These are phyloP conservation scores for Trifolium fragiferum DNA, from an alignment of 306 rosid genomes.

Conservation along the genomic window DNA sequence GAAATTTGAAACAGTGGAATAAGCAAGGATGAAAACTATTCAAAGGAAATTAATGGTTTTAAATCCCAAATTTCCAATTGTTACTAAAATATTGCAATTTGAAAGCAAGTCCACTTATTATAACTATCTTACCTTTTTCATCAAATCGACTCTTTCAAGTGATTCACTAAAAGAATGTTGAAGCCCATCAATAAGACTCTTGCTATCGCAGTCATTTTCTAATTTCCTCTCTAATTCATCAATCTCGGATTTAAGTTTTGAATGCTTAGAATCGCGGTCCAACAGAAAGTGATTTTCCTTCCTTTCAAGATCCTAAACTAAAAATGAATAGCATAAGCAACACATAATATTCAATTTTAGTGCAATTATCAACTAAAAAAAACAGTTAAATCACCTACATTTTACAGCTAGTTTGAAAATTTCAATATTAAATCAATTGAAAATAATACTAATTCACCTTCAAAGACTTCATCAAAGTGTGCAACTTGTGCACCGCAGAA, in stretches of 20 bases:
- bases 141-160: slow-evolving; percentile 56
- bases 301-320: slow-evolving; percentile 68
- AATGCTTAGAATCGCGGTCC: slow-evolving; percentile 45
- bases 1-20: slow-evolving; percentile 38
- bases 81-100: slow-evolving; percentile 9
- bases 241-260: slow-evolving; percentile 58
- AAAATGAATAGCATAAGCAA: slow-evolving; percentile 35
- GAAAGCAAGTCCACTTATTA: slow-evolving; percentile 11
- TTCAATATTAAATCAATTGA: not conserved
- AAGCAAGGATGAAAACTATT: slow-evolving; percentile 34
- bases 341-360: slow-evolving; percentile 14
- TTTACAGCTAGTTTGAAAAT: not conserved
- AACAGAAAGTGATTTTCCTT: slow-evolving; percentile 58
- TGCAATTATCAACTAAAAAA: slow-evolving; percentile 4
- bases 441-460: slow-evolving; percentile 56
- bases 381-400: not conserved
- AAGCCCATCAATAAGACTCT: slow-evolving; percentile 53
- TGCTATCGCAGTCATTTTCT: slow-evolving; percentile 48
- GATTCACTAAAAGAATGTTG: slow-evolving; percentile 53
- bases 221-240: slow-evolving; percentile 62
- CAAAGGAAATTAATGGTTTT: slow-evolving; percentile 6
- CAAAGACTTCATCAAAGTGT: slow-evolving; percentile 49
- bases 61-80: slow-evolving; percentile 24
- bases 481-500: slow-evolving; percentile 58
- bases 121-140: slow-evolving; percentile 63